Conservation (phyloP, 495 filamentous ascomycete species). For the Aspergillus sclerotioniger region DNA sequence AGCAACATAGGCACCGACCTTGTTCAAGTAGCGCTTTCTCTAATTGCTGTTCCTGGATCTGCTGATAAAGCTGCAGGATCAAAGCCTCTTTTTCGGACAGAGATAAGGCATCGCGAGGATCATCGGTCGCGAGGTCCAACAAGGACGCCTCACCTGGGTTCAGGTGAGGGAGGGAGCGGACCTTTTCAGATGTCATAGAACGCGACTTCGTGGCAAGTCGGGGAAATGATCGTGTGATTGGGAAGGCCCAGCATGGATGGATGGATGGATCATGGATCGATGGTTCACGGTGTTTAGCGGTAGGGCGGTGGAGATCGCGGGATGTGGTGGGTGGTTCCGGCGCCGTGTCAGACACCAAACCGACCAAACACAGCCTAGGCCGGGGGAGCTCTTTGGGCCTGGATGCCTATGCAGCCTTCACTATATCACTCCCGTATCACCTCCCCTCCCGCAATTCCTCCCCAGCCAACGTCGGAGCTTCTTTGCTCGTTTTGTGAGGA, state of each 20-base stretch:
- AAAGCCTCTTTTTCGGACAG: conserved; percentile 60
- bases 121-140: conserved; percentile 41
- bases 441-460: conserved; percentile 32
- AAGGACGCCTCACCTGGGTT: conserved; percentile 36
- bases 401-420: conserved; percentile 10
- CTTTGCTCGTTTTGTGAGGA: conserved; percentile 38
- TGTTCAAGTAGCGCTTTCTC: conserved; percentile 64
- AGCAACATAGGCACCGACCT: conserved; percentile 36
- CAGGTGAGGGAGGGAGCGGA: conserved; percentile 36
- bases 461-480: conserved; percentile 23
- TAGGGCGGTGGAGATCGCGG: conserved; percentile 21
- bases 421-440: conserved; percentile 19
- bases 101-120: conserved; percentile 47
- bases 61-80: conserved; percentile 66
- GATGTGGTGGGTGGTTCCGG: conserved; percentile 12
- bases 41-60: conserved; percentile 65
- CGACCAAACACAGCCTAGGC: conserved; percentile 19
- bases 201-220: conserved; percentile 31
- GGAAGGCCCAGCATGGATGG: not conserved
- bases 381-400: conserved; percentile 20
- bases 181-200: conserved; percentile 40
- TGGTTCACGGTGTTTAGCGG: not conserved
- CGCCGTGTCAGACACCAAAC: conserved; percentile 14
- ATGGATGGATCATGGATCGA: not conserved
- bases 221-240: conserved; percentile 37